Percentiles rank a stretch among this genome's conserved stretches.
These are phyloP conservation scores for Psophocarpus tetragonolobus DNA, from an alignment of 306 rosid species.

Conservation along the genomic window DNA sequence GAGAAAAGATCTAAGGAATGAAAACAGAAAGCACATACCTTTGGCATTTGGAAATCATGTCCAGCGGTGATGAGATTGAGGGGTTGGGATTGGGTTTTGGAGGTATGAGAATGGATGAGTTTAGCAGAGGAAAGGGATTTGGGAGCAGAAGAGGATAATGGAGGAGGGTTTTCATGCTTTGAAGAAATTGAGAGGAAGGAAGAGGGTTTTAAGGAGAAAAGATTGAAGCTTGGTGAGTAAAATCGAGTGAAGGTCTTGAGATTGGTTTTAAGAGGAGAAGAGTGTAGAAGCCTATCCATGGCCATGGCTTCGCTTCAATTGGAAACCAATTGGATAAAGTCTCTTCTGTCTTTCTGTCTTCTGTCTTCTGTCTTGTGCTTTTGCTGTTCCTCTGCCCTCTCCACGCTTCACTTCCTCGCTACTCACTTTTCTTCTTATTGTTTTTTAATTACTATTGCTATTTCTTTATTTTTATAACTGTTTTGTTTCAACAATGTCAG, in stretches of 20 bases:
- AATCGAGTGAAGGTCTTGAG: slow-evolving; percentile 40
- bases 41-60: slow-evolving; percentile 40
- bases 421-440: neutral
- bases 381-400: too few species aligned
- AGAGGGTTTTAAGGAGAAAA: slow-evolving; percentile 32
- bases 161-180: slow-evolving; percentile 44
- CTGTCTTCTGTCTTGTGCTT: too few species aligned
- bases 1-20: neutral
- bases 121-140: slow-evolving; percentile 18
- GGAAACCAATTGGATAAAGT: slow-evolving; percentile 44
- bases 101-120: slow-evolving; percentile 25
- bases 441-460: neutral
- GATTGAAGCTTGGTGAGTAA: slow-evolving; percentile 42
- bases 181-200: slow-evolving; percentile 40
- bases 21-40: slow-evolving; percentile 47
- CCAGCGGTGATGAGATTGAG: slow-evolving; percentile 43
- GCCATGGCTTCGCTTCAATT: slow-evolving; percentile 64
- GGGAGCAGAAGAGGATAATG: slow-evolving; percentile 35
- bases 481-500: too few species aligned
- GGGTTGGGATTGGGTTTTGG: slow-evolving; percentile 36
- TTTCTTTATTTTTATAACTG: neutral
- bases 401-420: too few species aligned
- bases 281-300: slow-evolving; percentile 93
- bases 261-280: slow-evolving; percentile 53
- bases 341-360: too few species aligned